Base-by-base conservation (phyloP, 2,329 filamentous ascomycete genomes). In the Penicillium sp. region DNA sequence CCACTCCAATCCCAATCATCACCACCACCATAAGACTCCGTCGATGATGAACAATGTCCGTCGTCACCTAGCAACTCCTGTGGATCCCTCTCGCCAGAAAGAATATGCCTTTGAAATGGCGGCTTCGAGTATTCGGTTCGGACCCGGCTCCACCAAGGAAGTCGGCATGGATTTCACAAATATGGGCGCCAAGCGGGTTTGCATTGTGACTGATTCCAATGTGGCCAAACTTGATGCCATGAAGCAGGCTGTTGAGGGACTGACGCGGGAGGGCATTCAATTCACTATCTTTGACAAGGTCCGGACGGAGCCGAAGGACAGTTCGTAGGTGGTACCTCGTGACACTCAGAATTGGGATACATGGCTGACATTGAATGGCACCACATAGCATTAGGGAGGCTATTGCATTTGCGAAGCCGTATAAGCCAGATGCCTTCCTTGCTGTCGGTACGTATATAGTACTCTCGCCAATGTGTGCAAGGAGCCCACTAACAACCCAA, bases 51-150 rank as follows among this genome's bases (percentile, higher is more conserved):
- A 81, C 65, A 83, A 84, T 76, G 83, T 82, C 39, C 81, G 82
- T 42, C 77, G 84, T 42, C 80, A 84, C 58, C 78, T 93, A 58
- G 92, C 91, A n/a, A 93, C 91, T 0, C 91, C 93, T 0, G 78
- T 89, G 27, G 88, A 91, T 68, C 77, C 82, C 9, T 83, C 84
- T 2, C 84, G 87, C 62, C 85, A 92, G 69, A 96, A 96, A 74
- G 95, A 99, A 74, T 99, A 99, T 78, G 95, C 95, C 14, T 99
- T 99, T 72, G 95, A 99, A 75, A 96, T 99, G 93, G 95, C 95
- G 0, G 92, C 95, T 1, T 96, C 91, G 1, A 91, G 89, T 27
- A 97, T 99, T 69, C 87, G 95, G 13, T 99, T 98, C 68, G 95
- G 95, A 0, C 91, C 91, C 0, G 95, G 95, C 6, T 90, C 89